Percentiles rank a stretch among this genome's conserved stretches.
Conservation (phyloP, 805 yeast genomes). For the Wickerhamiella vanderwaltii region DNA sequence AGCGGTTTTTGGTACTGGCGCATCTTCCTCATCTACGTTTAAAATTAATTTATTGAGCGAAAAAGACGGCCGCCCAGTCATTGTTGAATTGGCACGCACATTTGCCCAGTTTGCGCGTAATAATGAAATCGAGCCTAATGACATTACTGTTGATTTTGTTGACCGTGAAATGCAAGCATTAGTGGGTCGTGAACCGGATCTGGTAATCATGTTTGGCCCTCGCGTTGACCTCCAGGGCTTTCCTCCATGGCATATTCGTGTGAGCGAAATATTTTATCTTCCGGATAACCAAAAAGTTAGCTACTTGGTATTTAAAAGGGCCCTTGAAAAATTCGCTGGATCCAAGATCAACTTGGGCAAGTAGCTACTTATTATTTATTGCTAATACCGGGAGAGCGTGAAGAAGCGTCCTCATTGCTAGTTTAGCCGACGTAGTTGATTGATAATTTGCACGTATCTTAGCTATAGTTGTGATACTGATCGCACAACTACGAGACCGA, state of each 20-base stretch:
- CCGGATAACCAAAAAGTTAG: slow-evolving; percentile 68
- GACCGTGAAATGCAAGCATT: slow-evolving; percentile 43
- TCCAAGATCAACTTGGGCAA: slow-evolving; percentile 87
- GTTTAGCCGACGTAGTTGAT: too few relatives aligned
- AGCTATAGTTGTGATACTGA: too few relatives aligned
- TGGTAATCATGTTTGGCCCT: slow-evolving; percentile 77
- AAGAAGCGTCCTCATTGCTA: too few relatives aligned
- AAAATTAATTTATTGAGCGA: slow-evolving; percentile 55
- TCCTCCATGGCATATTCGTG: slow-evolving; percentile 95
- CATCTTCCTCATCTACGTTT: slow-evolving; percentile 27
- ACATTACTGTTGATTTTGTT: slow-evolving; percentile 61
- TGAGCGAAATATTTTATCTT: slow-evolving; percentile 85
- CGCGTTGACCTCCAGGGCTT: slow-evolving; percentile 78
- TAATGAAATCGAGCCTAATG: slow-evolving; percentile 47
- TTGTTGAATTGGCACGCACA: slow-evolving; percentile 77
- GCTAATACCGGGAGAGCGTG: too few relatives aligned
- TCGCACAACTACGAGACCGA: too few relatives aligned
- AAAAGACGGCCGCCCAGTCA: slow-evolving; percentile 79
- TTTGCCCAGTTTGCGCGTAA: slow-evolving; percentile 62
- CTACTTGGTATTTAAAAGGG: slow-evolving; percentile 63
- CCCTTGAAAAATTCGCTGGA: slow-evolving; percentile 41
- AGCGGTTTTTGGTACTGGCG: background rate
- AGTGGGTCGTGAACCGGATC: slow-evolving; percentile 88
- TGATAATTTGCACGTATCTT: too few relatives aligned
- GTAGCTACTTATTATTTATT: too few relatives aligned